phyloP scores from a whole-genome alignment of 371 early-diverging fungal genomes.

The Parasitella parasitica region DNA sequence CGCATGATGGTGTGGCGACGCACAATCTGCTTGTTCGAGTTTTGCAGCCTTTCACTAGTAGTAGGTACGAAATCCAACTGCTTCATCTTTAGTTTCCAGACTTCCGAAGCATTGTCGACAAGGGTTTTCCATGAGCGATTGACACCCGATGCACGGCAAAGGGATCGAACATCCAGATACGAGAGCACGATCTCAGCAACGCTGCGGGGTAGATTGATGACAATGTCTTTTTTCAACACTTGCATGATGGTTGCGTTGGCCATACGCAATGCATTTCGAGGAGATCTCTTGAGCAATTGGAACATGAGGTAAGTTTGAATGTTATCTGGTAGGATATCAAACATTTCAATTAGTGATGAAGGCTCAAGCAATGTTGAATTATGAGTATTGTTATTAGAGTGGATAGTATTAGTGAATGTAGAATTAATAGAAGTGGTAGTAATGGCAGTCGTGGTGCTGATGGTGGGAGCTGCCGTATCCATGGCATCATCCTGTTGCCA shows the following conservation, averaged over 20 bases:
- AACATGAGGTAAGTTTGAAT: slow-evolving; percentile 42
- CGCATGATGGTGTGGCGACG: slow-evolving; percentile 76
- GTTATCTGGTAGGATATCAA: slow-evolving; percentile 31
- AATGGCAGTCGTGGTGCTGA: neutral
- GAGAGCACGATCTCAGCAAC: slow-evolving; percentile 73
- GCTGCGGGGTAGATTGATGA: slow-evolving; percentile 76
- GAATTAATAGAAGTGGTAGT: neutral
- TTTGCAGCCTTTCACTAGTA: neutral
- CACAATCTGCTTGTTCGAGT: slow-evolving; percentile 72
- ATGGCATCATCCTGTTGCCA: neutral
- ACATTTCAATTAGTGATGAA: slow-evolving; percentile 28
- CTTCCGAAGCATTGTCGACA: slow-evolving; percentile 71
- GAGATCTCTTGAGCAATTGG: slow-evolving; percentile 42
- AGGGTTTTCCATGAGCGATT: slow-evolving; percentile 73
- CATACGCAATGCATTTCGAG: slow-evolving; percentile 74
- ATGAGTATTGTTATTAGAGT: neutral
- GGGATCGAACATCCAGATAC: slow-evolving; percentile 76
- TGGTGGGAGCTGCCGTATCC: neutral
- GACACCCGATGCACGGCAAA: slow-evolving; percentile 83
- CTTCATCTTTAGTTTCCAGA: slow-evolving; percentile 60
- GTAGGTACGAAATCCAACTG: slow-evolving; percentile 45
- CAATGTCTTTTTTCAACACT: slow-evolving; percentile 83
- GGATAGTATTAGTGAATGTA: too few species aligned
- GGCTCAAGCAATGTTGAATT: neutral
- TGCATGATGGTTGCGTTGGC: slow-evolving; percentile 79